Conservation (phyloP, 2,329 filamentous ascomycete genomes). For the Spiromastix sp. region DNA sequence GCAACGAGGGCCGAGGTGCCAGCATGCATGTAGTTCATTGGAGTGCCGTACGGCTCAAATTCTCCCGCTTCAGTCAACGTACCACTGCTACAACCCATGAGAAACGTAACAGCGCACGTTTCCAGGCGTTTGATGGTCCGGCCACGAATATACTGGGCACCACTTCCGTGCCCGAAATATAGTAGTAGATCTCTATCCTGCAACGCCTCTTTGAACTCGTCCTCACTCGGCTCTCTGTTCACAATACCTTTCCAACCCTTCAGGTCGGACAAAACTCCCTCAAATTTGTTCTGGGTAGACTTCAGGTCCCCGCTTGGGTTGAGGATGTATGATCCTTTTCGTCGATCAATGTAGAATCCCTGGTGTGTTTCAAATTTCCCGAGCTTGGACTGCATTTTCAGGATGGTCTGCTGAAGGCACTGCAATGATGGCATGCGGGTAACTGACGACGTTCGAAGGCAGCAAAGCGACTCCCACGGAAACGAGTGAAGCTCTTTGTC, state of each 20-base stretch:
- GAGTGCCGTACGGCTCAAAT: slow-evolving; percentile 84
- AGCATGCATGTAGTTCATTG: slow-evolving; percentile 84
- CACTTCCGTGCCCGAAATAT: slow-evolving; percentile 94
- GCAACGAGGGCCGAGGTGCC: slow-evolving; percentile 79
- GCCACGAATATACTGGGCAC: slow-evolving; percentile 84
- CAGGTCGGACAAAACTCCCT: slow-evolving; percentile 49
- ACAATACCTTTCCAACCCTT: slow-evolving; percentile 57
- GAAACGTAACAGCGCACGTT: slow-evolving; percentile 68
- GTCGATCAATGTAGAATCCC: slow-evolving; percentile 45
- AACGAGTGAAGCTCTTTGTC: slow-evolving; percentile 87
- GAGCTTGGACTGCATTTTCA: slow-evolving; percentile 33
- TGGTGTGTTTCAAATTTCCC: slow-evolving; percentile 2
- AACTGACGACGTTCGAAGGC: slow-evolving; percentile 66
- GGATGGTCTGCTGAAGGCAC: slow-evolving; percentile 65
- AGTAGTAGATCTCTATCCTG: slow-evolving; percentile 61
- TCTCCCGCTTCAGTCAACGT: slow-evolving; percentile 69
- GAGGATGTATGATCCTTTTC: slow-evolving; percentile 57
- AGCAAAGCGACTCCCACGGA: slow-evolving; percentile 92
- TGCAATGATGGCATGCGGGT: slow-evolving; percentile 82
- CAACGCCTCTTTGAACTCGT: slow-evolving; percentile 63
- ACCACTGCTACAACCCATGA: slow-evolving; percentile 92
- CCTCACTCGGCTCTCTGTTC: slow-evolving; percentile 60
- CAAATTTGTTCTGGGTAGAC: slow-evolving; percentile 67
- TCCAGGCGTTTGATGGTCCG: slow-evolving; percentile 70
- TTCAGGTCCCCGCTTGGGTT: slow-evolving; percentile 80